A percentile compares a stretch with the other conserved stretches of the same genome.
Conservation (phyloP, 1,284 basidiomycete genomes). For the Takashimella tepidaria region DNA sequence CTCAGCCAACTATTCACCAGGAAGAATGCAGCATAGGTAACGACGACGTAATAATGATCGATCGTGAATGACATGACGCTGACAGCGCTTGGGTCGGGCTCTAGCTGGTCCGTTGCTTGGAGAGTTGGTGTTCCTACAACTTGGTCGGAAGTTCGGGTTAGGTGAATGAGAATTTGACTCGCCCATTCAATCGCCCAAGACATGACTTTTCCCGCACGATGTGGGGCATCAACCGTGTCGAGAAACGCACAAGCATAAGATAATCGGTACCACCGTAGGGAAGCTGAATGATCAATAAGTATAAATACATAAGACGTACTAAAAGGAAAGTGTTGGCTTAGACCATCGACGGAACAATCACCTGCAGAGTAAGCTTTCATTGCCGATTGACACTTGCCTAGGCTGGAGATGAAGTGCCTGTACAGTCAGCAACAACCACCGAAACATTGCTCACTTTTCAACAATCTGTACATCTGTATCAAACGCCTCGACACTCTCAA, state of each 20-base stretch:
- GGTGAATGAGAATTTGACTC: conserved; percentile 17
- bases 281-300: conserved; percentile 10
- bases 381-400: too few species aligned
- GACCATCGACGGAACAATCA: conserved; percentile 9
- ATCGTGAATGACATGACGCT: conserved; percentile 16
- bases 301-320: conserved; percentile 7
- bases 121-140: conserved; percentile 2
- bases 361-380: too few species aligned
- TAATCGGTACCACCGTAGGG: conserved; percentile 23
- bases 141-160: conserved; percentile 11
- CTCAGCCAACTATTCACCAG: conserved; percentile 17
- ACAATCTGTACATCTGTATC: conserved; percentile 15
- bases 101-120: conserved; percentile 1
- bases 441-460: conserved; percentile 8
- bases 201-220: conserved; percentile 3
- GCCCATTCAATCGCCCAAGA: conserved; percentile 19
- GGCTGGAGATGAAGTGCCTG: not conserved
- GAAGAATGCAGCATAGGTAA: conserved; percentile 19
- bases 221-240: conserved; percentile 3
- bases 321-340: conserved; percentile 20
- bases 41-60: conserved; percentile 23
- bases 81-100: conserved; percentile 15
- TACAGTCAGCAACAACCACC: not conserved
- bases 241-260: conserved; percentile 13
- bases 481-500: conserved; percentile 16